These are phyloP conservation scores for Fusarium sarcochroum DNA, from an alignment of 2,329 filamentous ascomycete genomes.

Conservation along the genomic window DNA sequence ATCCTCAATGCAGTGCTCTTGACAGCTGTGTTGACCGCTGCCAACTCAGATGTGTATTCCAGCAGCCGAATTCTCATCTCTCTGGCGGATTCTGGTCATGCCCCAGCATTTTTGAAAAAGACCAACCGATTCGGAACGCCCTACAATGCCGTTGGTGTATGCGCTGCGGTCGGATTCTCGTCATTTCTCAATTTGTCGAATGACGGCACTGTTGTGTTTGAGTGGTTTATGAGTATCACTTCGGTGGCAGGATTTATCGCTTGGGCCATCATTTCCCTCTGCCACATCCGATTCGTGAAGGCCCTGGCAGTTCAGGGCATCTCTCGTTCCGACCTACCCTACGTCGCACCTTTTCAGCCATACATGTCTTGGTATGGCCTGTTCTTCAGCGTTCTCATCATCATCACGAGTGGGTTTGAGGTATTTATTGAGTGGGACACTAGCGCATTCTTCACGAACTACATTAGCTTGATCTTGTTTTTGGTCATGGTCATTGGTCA, in stretches of 20 bases:
- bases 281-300: slow-evolving; percentile 70
- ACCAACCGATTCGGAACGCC: slow-evolving; percentile 75
- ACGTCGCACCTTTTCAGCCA: slow-evolving; percentile 67
- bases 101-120: slow-evolving; percentile 70
- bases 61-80: slow-evolving; percentile 78
- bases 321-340: slow-evolving; percentile 59
- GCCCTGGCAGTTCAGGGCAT: slow-evolving; percentile 68
- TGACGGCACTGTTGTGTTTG: slow-evolving; percentile 74
- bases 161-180: slow-evolving; percentile 72
- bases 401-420: slow-evolving; percentile 38
- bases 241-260: slow-evolving; percentile 73
- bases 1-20: slow-evolving; percentile 78
- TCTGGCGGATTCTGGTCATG: slow-evolving; percentile 75
- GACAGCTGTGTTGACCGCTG: slow-evolving; percentile 74
- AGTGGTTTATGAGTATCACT: slow-evolving; percentile 79
- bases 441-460: slow-evolving; percentile 34
- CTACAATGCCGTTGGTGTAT: slow-evolving; percentile 65
- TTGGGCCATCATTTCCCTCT: slow-evolving; percentile 71
- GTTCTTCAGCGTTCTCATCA: slow-evolving; percentile 34
- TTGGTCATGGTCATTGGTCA: slow-evolving; percentile 36
- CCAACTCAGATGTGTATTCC: slow-evolving; percentile 74
- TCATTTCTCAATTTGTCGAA: slow-evolving; percentile 78
- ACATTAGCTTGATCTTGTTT: slow-evolving; percentile 41
- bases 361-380: slow-evolving; percentile 63
- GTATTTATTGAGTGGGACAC: slow-evolving; percentile 39